Conservation (phyloP, 768 basidiomycete species). For the Boletus vinaceobasis region DNA sequence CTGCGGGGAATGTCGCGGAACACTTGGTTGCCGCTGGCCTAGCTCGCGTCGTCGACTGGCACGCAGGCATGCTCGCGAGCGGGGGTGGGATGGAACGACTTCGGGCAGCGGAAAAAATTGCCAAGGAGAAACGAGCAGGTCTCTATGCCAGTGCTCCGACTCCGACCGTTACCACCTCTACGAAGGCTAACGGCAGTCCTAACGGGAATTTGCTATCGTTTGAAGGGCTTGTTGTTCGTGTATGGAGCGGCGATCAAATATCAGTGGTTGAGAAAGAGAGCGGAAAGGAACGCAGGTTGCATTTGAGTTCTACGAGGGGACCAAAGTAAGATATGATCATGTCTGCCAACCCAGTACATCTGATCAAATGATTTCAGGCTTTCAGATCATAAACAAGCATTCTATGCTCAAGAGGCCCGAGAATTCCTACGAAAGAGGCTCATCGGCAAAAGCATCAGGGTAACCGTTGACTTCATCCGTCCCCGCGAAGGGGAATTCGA, state of each 20-base stretch:
- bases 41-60: conserved; percentile 94
- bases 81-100: conserved; percentile 85
- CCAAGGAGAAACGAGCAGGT: conserved; percentile 69
- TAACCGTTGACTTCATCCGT: conserved; percentile 86
- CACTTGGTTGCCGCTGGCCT: conserved; percentile 80
- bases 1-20: conserved; percentile 92
- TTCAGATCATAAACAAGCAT: conserved; percentile 81
- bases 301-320: conserved; percentile 85
- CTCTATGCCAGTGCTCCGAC: conserved; percentile 61
- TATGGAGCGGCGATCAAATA: conserved; percentile 93
- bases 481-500: conserved; percentile 92
- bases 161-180: conserved; percentile 31
- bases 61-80: conserved; percentile 88
- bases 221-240: conserved; percentile 77
- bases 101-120: conserved; percentile 75
- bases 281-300: conserved; percentile 75
- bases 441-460: conserved; percentile 84
- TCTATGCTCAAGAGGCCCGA: conserved; percentile 86
- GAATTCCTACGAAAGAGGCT: conserved; percentile 91
- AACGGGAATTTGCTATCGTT: conserved; percentile 54
- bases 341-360: not conserved
- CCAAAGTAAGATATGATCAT: conserved; percentile 57
- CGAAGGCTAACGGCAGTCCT: conserved; percentile 46
- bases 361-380: conserved; percentile 43
- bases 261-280: conserved; percentile 72